Conservation (phyloP, 1,284 basidiomycete species). For the Lignosus rhinocerotis region DNA sequence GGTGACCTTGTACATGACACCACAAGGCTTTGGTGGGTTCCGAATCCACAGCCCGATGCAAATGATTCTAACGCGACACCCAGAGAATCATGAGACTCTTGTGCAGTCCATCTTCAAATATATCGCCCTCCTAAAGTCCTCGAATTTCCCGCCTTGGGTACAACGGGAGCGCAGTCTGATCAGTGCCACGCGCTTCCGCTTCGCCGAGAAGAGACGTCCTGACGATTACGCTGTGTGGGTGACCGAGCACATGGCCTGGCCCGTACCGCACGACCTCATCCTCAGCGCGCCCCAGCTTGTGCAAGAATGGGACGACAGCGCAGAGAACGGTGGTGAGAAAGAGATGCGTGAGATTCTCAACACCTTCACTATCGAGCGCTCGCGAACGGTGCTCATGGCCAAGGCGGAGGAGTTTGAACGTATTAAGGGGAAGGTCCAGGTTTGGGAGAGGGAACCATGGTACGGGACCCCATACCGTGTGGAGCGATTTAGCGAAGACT, state of each 20-base stretch:
- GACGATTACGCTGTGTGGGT: constrained; percentile 83
- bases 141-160: constrained; percentile 70
- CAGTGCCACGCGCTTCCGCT: constrained; percentile 81
- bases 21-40: constrained; percentile 81
- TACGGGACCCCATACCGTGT: constrained; percentile 86
- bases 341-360: constrained; percentile 70
- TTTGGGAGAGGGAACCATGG: constrained; percentile 78
- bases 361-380: constrained; percentile 58
- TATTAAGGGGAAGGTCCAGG: constrained; percentile 42
- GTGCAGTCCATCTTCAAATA: constrained; percentile 84
- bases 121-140: constrained; percentile 76
- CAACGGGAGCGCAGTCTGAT: constrained; percentile 83
- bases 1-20: constrained; percentile 79
- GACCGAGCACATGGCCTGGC: constrained; percentile 77
- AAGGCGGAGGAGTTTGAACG: constrained; percentile 66
- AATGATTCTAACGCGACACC: neutral
- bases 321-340: constrained; percentile 41
- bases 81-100: constrained; percentile 80
- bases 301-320: constrained; percentile 74
- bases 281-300: constrained; percentile 76
- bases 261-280: constrained; percentile 78
- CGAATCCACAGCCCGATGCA: neutral
- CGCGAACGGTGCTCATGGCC: constrained; percentile 80
- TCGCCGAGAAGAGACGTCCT: constrained; percentile 83
- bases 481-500: constrained; percentile 63